A percentile compares a stretch with the other conserved stretches of the same genome.
Evolutionary conservation across 1,284 basidiomycete genomes (phyloP).

Genomic region (Moniliophthora roreri): DNA sequence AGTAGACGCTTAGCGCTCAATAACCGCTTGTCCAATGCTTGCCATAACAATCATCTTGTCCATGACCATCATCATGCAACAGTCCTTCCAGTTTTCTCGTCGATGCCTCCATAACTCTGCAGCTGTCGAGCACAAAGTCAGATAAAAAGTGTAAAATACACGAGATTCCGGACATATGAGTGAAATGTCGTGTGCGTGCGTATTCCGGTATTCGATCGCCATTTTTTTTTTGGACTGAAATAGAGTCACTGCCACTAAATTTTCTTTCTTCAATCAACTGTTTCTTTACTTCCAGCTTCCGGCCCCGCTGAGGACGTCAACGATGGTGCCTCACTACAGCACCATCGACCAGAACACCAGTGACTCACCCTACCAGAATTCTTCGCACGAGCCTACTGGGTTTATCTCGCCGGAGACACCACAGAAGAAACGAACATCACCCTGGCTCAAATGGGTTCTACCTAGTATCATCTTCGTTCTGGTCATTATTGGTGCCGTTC

Average conservation of each 20-base stretch:
- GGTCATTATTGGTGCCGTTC: conserved; percentile 61
- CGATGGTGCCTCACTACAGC: conserved; percentile 2
- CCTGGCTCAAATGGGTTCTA: conserved; percentile 58
- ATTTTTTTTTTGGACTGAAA: too few species aligned
- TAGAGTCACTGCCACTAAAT: neutral
- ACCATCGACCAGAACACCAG: neutral
- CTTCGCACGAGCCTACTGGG: neutral
- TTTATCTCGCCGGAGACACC: conserved; percentile 11
- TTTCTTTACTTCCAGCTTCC: neutral
- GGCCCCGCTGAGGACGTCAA: neutral
- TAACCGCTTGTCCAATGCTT: too few species aligned
- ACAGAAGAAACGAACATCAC: conserved; percentile 31
- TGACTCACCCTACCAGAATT: conserved; percentile 1
- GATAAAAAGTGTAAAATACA: too few species aligned
- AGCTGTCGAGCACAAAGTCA: too few species aligned
- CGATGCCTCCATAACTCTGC: too few species aligned
- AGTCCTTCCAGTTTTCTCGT: too few species aligned
- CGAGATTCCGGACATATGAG: too few species aligned
- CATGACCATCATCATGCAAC: too few species aligned
- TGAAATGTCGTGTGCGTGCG: too few species aligned
- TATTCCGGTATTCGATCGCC: too few species aligned
- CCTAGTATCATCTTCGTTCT: conserved; percentile 43
- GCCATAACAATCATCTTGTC: too few species aligned
- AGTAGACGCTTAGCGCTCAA: too few species aligned
- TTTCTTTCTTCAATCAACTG: neutral